Conservation (phyloP, 129 eudicot species). For the Glebionis coronaria region DNA sequence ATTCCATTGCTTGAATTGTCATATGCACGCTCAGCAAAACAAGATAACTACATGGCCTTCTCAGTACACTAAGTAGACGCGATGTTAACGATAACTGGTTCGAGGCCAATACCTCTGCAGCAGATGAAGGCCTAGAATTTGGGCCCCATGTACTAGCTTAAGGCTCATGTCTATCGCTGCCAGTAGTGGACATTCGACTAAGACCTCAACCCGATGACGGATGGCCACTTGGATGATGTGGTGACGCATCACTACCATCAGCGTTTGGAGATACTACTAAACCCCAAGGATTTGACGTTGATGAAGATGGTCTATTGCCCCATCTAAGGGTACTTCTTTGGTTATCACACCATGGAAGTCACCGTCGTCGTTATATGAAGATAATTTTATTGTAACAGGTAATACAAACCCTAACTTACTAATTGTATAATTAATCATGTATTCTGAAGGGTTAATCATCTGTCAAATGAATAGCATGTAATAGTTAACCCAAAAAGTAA, state of each 20-base stretch:
- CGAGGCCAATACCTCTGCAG: constrained; percentile 63
- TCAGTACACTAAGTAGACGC: constrained; percentile 93
- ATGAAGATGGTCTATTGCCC: constrained; percentile 87
- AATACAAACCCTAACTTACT: no score
- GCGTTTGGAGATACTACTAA: constrained; percentile 65
- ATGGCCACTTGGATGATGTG: constrained; percentile 71
- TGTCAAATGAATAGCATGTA: no score
- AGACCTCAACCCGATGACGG: constrained; percentile 93
- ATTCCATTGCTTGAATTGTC: constrained; percentile 60
- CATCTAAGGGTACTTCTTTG: constrained; percentile 86
- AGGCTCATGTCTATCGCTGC: constrained; percentile 79
- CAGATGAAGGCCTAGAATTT: constrained; percentile 88
- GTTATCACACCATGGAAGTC: no score
- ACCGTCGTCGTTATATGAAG: no score
- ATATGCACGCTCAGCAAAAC: constrained; percentile 82
- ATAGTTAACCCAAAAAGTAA: no score
- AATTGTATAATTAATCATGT: no score
- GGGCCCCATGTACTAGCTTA: constrained; percentile 65
- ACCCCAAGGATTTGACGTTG: constrained; percentile 85
- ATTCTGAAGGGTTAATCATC: no score
- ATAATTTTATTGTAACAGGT: no score
- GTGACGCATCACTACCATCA: constrained; percentile 61
- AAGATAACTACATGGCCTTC: constrained; percentile 90
- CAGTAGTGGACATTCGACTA: constrained; percentile 92
- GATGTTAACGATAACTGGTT: constrained; percentile 56